Evolutionary conservation across 2,329 filamentous ascomycete genomes (phyloP).

Genomic region (Lasiodiplodia gonubiensis): DNA sequence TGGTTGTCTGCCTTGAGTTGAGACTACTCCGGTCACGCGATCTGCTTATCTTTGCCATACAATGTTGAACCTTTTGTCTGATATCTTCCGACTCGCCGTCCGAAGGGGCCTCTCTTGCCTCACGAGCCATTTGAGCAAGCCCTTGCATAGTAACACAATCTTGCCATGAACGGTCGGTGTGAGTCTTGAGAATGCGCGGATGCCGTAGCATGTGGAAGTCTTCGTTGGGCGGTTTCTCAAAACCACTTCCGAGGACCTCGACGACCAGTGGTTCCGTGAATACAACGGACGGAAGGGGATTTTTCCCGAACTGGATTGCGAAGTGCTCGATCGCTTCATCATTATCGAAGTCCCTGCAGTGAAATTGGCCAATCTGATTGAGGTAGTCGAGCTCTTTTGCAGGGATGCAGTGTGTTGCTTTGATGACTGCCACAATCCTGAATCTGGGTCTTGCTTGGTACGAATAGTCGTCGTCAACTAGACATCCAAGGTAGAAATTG

Average conservation of each 20-base stretch:
- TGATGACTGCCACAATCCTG: slow-evolving; percentile 65
- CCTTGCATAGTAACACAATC: slow-evolving; percentile 74
- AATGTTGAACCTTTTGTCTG: neutral
- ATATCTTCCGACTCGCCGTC: slow-evolving; percentile 29
- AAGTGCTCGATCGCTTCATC: slow-evolving; percentile 29
- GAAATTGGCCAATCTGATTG: slow-evolving; percentile 49
- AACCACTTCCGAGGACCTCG: slow-evolving; percentile 80
- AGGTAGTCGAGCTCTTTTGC: slow-evolving; percentile 51
- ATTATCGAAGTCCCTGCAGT: slow-evolving; percentile 39
- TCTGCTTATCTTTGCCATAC: slow-evolving; percentile 23
- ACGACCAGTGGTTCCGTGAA: slow-evolving; percentile 78
- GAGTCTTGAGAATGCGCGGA: slow-evolving; percentile 75
- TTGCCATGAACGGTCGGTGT: slow-evolving; percentile 72
- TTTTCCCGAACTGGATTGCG: slow-evolving; percentile 26
- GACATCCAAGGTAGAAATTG: slow-evolving; percentile 78
- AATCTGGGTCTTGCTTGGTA: slow-evolving; percentile 64
- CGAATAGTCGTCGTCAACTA: slow-evolving; percentile 68
- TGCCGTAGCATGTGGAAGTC: slow-evolving; percentile 78
- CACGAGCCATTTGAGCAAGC: slow-evolving; percentile 69
- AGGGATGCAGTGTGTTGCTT: slow-evolving; percentile 54
- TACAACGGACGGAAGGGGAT: slow-evolving; percentile 51
- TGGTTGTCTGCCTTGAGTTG: slow-evolving; percentile 5
- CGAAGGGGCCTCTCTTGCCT: slow-evolving; percentile 53
- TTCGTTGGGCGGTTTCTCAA: slow-evolving; percentile 72
- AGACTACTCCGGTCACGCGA: slow-evolving; percentile 1